Evolutionary conservation across 805 yeast species (phyloP).

Genomic region (Blastobotrys attinorum): DNA sequence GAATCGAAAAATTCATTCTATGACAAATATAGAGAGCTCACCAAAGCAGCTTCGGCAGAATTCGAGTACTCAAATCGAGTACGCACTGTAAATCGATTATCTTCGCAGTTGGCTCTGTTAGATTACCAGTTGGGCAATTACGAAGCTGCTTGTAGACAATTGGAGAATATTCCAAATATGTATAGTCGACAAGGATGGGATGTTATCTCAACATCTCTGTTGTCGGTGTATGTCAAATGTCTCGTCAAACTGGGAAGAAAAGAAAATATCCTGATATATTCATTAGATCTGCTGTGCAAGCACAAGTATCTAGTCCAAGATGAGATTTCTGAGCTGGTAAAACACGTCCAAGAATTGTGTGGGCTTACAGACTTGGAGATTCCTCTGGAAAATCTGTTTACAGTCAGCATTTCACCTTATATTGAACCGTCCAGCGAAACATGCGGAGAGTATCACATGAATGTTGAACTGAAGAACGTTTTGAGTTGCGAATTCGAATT

Average conservation of each 20-base stretch:
- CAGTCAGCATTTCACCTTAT: slow-evolving; percentile 31
- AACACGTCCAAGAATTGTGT: slow-evolving; percentile 18
- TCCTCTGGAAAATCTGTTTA: slow-evolving; percentile 33
- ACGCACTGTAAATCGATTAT: slow-evolving; percentile 62
- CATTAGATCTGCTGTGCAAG: slow-evolving; percentile 24
- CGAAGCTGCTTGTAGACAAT: slow-evolving; percentile 50
- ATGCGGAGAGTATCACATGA: slow-evolving; percentile 4
- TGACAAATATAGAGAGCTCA: slow-evolving; percentile 40
- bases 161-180: slow-evolving; percentile 61
- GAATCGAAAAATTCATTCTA: slow-evolving; percentile 31
- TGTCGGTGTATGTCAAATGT: slow-evolving; percentile 63
- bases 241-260: slow-evolving; percentile 29
- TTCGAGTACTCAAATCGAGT: slow-evolving; percentile 47
- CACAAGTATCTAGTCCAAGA: slow-evolving; percentile 13
- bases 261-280: slow-evolving; percentile 22
- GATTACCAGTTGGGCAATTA: slow-evolving; percentile 52
- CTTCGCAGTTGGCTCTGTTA: slow-evolving; percentile 70
- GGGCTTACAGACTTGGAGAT: slow-evolving; percentile 16
- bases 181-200: slow-evolving; percentile 72
- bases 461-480: slow-evolving; percentile 5
- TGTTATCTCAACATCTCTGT: slow-evolving; percentile 53
- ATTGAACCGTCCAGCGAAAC: slow-evolving; percentile 5
- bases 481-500: slow-evolving; percentile 6
- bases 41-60: slow-evolving; percentile 48
- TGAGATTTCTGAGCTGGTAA: slow-evolving; percentile 17